Percentiles rank a stretch among this genome's conserved stretches.
These are phyloP conservation scores for Diplodia scrobiculata DNA, from an alignment of 2,329 filamentous ascomycete species.

Conservation along the genomic window DNA sequence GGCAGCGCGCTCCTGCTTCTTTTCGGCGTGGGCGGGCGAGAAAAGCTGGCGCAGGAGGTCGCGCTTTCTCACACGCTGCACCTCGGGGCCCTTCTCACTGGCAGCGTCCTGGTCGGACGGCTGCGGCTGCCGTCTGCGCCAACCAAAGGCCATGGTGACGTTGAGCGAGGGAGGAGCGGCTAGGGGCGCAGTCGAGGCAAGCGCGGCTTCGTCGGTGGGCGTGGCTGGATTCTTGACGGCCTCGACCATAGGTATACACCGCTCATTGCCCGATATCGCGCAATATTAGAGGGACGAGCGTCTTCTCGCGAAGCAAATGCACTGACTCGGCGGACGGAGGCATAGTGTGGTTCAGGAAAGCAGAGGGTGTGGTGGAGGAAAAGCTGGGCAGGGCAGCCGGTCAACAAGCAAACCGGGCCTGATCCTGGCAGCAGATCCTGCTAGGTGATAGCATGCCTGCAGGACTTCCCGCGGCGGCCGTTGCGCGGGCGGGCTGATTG, in stretches of 20 bases:
- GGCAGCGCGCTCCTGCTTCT: slow-evolving; percentile 21
- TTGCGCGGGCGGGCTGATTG: slow-evolving; percentile 17
- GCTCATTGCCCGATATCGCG: slow-evolving; percentile 30
- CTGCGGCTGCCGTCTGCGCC: slow-evolving; percentile 23
- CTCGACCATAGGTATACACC: slow-evolving; percentile 21
- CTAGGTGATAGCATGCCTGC: slow-evolving; percentile 21
- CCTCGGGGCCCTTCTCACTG: slow-evolving; percentile 1
- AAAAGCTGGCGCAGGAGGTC: slow-evolving; percentile 28
- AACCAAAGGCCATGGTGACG: slow-evolving; percentile 27
- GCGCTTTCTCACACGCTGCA: slow-evolving; percentile 27
- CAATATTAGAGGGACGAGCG: slow-evolving; percentile 26
- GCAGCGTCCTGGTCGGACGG: slow-evolving; percentile 19
- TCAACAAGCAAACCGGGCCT: slow-evolving; percentile 20
- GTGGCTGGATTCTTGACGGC: slow-evolving; percentile 23
- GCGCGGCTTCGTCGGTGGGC: slow-evolving; percentile 3
- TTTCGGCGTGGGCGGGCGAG: slow-evolving; percentile 5
- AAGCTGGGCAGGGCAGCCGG: slow-evolving; percentile 8
- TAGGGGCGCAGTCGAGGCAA: slow-evolving; percentile 3
- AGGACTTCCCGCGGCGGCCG: slow-evolving; percentile 9
- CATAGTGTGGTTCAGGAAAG: slow-evolving; percentile 8
- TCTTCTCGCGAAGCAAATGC: slow-evolving; percentile 15
- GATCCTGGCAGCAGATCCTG: slow-evolving; percentile 20
- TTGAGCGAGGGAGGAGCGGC: background rate
- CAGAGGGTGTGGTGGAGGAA: slow-evolving; percentile 15
- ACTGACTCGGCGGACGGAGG: slow-evolving; percentile 24